A percentile compares a stretch with the other conserved stretches of the same genome.
phyloP scores from a whole-genome alignment of 768 basidiomycete species.

The Tephrocybe sp. region DNA sequence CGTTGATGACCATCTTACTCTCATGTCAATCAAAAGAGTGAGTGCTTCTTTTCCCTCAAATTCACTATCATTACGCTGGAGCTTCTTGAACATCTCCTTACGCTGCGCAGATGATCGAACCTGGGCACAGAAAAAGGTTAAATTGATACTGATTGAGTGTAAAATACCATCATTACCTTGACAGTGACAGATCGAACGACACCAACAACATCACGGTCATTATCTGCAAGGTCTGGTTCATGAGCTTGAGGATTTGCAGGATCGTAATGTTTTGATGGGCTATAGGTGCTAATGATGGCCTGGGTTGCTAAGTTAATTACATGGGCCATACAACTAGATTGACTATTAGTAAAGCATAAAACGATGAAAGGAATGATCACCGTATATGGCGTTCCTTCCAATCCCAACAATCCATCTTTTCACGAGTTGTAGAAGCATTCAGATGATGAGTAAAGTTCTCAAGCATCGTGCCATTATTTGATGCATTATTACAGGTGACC shows the following conservation, averaged over 20 bases:
- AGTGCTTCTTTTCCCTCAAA: constrained; percentile 1
- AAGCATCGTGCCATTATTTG: neutral
- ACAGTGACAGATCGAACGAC: neutral
- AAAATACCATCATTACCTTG: neutral
- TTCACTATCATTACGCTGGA: neutral
- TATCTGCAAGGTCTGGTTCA: neutral
- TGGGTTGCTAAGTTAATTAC: constrained; percentile 30
- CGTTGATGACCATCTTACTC: constrained; percentile 29
- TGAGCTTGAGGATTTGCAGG: neutral
- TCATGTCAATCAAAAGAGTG: constrained; percentile 26
- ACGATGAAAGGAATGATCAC: neutral
- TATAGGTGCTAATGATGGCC: constrained; percentile 16
- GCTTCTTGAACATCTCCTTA: constrained; percentile 23
- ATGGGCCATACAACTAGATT: constrained; percentile 24
- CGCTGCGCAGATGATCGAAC: constrained; percentile 23
- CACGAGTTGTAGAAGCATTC: neutral
- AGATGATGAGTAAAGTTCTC: neutral
- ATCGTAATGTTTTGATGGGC: neutral
- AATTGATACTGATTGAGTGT: neutral
- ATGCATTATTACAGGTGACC: neutral
- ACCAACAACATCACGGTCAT: neutral
- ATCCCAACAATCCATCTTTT: neutral
- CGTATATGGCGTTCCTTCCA: neutral
- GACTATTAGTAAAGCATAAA: neutral
- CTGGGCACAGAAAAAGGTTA: neutral